These are phyloP conservation scores for Chloroidium sp. DNA, from an alignment of 163 green algal species.

Conservation along the genomic window DNA sequence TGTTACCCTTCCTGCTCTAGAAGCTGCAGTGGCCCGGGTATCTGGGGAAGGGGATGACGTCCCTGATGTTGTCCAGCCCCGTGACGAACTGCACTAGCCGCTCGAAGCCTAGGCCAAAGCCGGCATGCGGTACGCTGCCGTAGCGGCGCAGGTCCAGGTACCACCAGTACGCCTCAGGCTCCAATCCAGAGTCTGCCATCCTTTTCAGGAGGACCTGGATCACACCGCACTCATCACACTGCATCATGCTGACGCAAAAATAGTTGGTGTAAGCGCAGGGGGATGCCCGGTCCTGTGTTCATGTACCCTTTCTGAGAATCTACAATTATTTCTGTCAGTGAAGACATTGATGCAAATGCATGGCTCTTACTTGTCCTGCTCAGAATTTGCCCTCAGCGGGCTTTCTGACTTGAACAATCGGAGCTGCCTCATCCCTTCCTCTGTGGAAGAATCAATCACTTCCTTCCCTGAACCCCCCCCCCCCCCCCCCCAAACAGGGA, in stretches of 20 bases:
- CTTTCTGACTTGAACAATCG: too few relatives aligned
- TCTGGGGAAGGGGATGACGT: constrained; percentile 89
- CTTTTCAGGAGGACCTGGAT: constrained; percentile 55
- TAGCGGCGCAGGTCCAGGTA: constrained; percentile 91
- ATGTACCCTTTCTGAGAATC: neutral
- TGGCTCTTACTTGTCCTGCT: too few relatives aligned
- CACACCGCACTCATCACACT: neutral
- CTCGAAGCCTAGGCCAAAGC: constrained; percentile 99
- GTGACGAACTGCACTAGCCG: constrained; percentile 94
- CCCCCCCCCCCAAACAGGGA: too few relatives aligned
- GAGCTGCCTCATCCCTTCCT: too few relatives aligned
- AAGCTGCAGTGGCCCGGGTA: constrained; percentile 80
- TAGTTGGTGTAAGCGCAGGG: too few relatives aligned
- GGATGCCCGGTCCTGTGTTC: too few relatives aligned
- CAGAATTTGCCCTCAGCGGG: too few relatives aligned
- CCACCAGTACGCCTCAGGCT: constrained; percentile 65
- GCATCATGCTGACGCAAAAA: too few relatives aligned
- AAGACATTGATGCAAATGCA: too few relatives aligned
- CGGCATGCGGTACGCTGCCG: constrained; percentile 63
- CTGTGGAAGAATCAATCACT: too few relatives aligned
- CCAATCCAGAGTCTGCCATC: constrained; percentile 59
- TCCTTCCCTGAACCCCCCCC: constrained; percentile 1
- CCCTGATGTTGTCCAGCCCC: constrained; percentile 89
- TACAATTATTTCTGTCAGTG: neutral
- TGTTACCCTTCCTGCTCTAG: constrained; percentile 14